Evolutionary conservation across 1,284 basidiomycete species (phyloP).

Genomic region (Marasmius tenuissimus): DNA sequence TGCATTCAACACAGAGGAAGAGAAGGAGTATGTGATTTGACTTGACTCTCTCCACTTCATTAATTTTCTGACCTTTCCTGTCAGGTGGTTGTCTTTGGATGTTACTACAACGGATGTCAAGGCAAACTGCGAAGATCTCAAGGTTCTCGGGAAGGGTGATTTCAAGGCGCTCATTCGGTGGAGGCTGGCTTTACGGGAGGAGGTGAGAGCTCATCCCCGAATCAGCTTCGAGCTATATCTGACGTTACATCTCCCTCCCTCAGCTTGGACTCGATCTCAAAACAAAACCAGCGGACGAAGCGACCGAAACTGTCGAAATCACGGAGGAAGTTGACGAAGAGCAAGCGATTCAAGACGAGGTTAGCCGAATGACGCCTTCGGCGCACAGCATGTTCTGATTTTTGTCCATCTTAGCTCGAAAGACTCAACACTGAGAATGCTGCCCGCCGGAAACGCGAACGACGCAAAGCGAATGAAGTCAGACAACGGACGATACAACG

Average conservation of each 20-base stretch:
- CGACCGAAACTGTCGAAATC: constrained; percentile 76
- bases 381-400: constrained; percentile 3
- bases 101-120: constrained; percentile 82
- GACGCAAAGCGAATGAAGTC: constrained; percentile 87
- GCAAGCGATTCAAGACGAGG: constrained; percentile 85
- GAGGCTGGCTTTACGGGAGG: constrained; percentile 82
- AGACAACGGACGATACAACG: constrained; percentile 88
- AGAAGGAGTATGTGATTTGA: constrained; percentile 63
- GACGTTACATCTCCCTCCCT: constrained; percentile 4
- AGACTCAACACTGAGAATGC: constrained; percentile 79
- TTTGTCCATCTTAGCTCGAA: constrained; percentile 59
- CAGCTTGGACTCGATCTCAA: constrained; percentile 85
- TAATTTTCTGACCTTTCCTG: constrained; percentile 9
- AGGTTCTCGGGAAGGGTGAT: constrained; percentile 96
- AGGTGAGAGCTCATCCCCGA: constrained; percentile 43
- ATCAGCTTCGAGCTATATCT: not conserved
- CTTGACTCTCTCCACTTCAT: constrained; percentile 1
- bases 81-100: constrained; percentile 71
- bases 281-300: constrained; percentile 67
- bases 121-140: constrained; percentile 87
- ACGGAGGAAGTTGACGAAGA: constrained; percentile 83
- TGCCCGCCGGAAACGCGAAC: constrained; percentile 78
- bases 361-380: constrained; percentile 30
- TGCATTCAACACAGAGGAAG: constrained; percentile 80
- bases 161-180: constrained; percentile 95